Evolutionary conservation across 495 filamentous ascomycete species (phyloP).

Genomic region (Aspergillus hancockii): DNA sequence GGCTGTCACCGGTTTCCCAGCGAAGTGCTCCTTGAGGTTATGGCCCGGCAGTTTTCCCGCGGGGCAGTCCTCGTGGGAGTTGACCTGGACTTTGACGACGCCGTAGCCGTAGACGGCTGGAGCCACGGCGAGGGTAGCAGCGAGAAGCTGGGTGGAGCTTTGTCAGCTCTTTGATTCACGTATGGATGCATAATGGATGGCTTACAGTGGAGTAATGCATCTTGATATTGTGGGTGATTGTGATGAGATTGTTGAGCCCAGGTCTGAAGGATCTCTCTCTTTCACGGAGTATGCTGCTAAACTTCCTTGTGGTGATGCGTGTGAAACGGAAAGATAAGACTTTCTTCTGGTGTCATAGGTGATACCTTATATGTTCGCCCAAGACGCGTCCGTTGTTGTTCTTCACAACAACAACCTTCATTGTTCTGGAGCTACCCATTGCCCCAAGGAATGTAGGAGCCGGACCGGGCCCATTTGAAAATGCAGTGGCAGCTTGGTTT

Average conservation of each 20-base stretch:
- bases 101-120: slow-evolving; percentile 17
- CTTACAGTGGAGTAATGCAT: slow-evolving; percentile 21
- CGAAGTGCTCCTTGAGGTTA: slow-evolving; percentile 5
- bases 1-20: not conserved
- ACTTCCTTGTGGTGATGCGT: not conserved
- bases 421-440: not conserved
- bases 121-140: slow-evolving; percentile 15
- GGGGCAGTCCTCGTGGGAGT: slow-evolving; percentile 13
- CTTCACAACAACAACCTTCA: not conserved
- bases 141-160: slow-evolving; percentile 6
- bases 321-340: not conserved
- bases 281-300: not conserved
- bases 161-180: not conserved
- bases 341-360: not conserved
- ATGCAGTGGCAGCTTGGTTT: not conserved
- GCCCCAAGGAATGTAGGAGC: slow-evolving; percentile 8
- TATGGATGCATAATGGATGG: not conserved
- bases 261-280: slow-evolving; percentile 11
- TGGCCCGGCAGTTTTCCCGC: slow-evolving; percentile 9
- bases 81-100: slow-evolving; percentile 15
- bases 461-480: not conserved
- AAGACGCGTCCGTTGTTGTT: not conserved
- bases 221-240: slow-evolving; percentile 2
- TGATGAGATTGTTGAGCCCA: not conserved
- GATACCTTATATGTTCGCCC: not conserved